These are phyloP conservation scores for Aspergillus cavernicola DNA, from an alignment of 495 filamentous ascomycete genomes.

Conservation along the genomic window DNA sequence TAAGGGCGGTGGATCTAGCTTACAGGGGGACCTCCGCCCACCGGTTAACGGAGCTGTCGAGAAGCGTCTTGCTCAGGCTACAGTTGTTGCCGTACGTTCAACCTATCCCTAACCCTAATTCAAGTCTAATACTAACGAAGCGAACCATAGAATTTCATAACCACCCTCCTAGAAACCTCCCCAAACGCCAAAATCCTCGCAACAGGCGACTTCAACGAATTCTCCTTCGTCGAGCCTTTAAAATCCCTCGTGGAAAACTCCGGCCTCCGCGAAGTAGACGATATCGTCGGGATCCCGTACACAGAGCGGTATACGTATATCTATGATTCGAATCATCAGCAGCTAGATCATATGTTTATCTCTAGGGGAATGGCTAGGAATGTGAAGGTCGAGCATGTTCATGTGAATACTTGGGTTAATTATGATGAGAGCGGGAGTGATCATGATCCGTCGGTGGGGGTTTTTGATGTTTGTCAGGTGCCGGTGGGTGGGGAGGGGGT, in stretches of 20 bases:
- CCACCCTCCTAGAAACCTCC: conserved; percentile 41
- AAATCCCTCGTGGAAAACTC: conserved; percentile 37
- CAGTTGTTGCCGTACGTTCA: conserved; percentile 43
- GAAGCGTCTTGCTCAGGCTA: conserved; percentile 42
- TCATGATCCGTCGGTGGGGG: conserved; percentile 50
- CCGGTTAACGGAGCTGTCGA: conserved; percentile 56
- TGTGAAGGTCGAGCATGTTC: conserved; percentile 52
- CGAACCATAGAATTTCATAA: conserved; percentile 27
- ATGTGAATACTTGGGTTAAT: conserved; percentile 59
- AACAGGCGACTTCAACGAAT: conserved; percentile 64
- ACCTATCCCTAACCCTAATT: background rate
- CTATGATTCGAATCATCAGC: conserved; percentile 51
- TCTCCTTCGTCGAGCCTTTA: conserved; percentile 50
- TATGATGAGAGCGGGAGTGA: conserved; percentile 43
- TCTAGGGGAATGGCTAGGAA: conserved; percentile 27
- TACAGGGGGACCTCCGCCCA: conserved; percentile 56
- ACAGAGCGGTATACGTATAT: conserved; percentile 60
- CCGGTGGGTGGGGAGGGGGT: too few relatives aligned
- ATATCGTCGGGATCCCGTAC: conserved; percentile 34
- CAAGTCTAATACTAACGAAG: background rate
- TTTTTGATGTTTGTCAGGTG: conserved; percentile 1
- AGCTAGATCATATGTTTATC: conserved; percentile 60
- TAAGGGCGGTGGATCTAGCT: conserved; percentile 53
- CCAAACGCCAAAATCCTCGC: conserved; percentile 42
- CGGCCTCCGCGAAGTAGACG: conserved; percentile 52